phyloP scores from a whole-genome alignment of 2,329 filamentous ascomycete species.

The Epichloe scottii region DNA sequence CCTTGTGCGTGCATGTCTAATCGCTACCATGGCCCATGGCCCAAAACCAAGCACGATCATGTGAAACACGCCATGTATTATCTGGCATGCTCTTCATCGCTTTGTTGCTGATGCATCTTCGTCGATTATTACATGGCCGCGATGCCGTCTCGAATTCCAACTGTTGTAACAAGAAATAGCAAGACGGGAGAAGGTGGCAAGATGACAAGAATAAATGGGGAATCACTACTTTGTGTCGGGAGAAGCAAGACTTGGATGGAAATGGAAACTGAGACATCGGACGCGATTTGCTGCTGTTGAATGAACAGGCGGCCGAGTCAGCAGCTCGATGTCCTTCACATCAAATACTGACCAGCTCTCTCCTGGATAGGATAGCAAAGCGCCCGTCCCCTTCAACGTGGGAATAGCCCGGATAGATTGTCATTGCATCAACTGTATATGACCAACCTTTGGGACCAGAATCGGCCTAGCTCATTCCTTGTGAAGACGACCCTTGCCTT shows the following conservation, averaged over 20 bases:
- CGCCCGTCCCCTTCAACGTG: background rate
- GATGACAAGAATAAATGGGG: background rate
- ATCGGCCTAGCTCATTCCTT: conserved; percentile 15
- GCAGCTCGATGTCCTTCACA: background rate
- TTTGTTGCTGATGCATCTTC: no score
- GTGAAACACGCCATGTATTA: no score
- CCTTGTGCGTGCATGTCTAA: no score
- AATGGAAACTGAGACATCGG: background rate
- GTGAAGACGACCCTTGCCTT: conserved; percentile 24
- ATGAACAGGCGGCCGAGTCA: background rate
- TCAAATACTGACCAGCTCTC: background rate
- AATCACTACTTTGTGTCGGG: background rate
- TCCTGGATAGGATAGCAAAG: background rate
- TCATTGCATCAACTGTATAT: background rate
- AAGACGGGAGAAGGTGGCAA: background rate
- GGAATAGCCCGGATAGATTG: background rate
- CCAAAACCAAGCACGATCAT: no score
- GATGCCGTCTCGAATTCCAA: no score
- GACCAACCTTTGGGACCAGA: background rate
- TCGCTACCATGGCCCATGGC: no score
- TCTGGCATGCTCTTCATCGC: no score
- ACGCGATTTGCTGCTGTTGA: background rate
- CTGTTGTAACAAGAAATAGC: background rate
- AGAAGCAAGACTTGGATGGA: background rate
- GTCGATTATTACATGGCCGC: no score